These are phyloP conservation scores for Rhizopogon vesiculosus DNA, from an alignment of 768 basidiomycete genomes.

Conservation along the genomic window DNA sequence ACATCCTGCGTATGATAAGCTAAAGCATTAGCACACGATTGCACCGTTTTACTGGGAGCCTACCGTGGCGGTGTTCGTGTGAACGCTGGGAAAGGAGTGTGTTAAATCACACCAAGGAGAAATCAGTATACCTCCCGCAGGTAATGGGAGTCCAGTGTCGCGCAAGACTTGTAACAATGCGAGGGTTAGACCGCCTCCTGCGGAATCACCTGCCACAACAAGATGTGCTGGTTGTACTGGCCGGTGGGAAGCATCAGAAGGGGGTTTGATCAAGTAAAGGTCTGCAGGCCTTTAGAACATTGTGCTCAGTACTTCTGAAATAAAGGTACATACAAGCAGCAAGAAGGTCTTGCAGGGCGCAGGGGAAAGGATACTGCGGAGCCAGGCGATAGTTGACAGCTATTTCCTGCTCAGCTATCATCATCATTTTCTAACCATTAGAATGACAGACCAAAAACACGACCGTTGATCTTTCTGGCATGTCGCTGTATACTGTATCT, in stretches of 20 bases:
- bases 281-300: constrained; percentile 38
- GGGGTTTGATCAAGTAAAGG: constrained; percentile 86
- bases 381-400: constrained; percentile 84
- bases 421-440: neutral
- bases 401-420: constrained; percentile 24
- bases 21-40: neutral
- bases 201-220: constrained; percentile 87
- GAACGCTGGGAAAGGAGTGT: constrained; percentile 89
- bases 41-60: constrained; percentile 10
- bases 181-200: constrained; percentile 84
- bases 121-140: constrained; percentile 85
- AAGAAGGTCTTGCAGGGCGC: constrained; percentile 82
- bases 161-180: constrained; percentile 85
- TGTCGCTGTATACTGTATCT: constrained; percentile 77
- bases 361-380: constrained; percentile 96
- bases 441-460: constrained; percentile 63
- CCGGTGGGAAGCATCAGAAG: constrained; percentile 67
- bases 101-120: constrained; percentile 95
- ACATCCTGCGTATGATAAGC: constrained; percentile 52
- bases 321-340: constrained; percentile 64
- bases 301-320: neutral
- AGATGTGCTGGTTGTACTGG: constrained; percentile 81
- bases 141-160: constrained; percentile 74
- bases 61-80: constrained; percentile 81
- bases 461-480: constrained; percentile 89